Evolutionary conservation across 2,329 filamentous ascomycete genomes (phyloP).

Genomic region (Diaporthe vaccinii): DNA sequence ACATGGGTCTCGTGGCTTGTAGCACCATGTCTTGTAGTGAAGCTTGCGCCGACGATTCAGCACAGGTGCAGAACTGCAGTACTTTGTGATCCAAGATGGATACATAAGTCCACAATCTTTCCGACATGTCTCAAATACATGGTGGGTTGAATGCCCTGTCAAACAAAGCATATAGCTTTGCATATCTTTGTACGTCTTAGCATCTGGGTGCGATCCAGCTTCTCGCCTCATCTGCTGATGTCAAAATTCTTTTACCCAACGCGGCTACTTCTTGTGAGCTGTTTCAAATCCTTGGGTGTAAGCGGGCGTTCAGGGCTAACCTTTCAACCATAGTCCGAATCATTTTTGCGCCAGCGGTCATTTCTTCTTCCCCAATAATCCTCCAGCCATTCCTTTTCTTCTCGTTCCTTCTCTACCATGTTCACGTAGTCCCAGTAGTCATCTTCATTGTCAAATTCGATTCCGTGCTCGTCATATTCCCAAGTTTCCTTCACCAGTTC

Average conservation of each 20-base stretch:
- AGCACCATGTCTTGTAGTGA: too few relatives aligned
- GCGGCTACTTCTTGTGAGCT: neutral
- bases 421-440: neutral
- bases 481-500: neutral
- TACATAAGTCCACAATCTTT: too few relatives aligned
- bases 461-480: neutral
- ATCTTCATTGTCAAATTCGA: neutral
- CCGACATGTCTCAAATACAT: too few relatives aligned
- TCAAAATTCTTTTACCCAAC: neutral
- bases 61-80: too few relatives aligned
- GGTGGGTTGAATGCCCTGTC: too few relatives aligned
- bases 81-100: too few relatives aligned
- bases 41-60: too few relatives aligned
- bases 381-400: neutral
- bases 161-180: neutral
- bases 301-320: neutral
- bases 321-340: neutral
- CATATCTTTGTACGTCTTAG: neutral
- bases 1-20: too few relatives aligned
- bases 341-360: neutral
- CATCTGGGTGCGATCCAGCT: neutral
- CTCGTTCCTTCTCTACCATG: neutral
- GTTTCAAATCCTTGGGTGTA: neutral
- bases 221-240: neutral
- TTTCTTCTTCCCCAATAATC: neutral